phyloP scores from a whole-genome alignment of 192 early-diverging fungal species.

The Coemansia brasiliensis region DNA sequence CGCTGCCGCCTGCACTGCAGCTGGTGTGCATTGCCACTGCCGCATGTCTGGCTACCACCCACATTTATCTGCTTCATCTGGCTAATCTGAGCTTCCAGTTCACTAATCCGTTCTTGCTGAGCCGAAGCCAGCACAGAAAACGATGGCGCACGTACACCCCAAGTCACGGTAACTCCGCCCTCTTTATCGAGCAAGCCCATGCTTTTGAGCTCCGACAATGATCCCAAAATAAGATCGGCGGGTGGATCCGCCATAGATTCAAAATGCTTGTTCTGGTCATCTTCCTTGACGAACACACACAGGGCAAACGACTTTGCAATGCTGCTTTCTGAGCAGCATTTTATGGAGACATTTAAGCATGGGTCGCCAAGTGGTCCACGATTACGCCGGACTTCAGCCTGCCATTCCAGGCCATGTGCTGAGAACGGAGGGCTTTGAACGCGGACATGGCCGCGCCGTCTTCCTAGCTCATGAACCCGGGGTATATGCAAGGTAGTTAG shows the following conservation, averaged over 20 bases:
- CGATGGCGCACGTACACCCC: slow-evolving; percentile 28
- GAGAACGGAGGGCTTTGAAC: slow-evolving; percentile 18
- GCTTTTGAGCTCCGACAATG: slow-evolving; percentile 17
- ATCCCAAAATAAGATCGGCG: slow-evolving; percentile 27
- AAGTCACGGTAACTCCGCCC: slow-evolving; percentile 21
- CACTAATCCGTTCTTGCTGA: slow-evolving; percentile 26
- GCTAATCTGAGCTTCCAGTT: slow-evolving; percentile 21
- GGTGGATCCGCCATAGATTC: not conserved
- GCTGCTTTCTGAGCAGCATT: slow-evolving; percentile 24
- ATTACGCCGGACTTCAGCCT: slow-evolving; percentile 23
- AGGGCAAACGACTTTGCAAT: not conserved
- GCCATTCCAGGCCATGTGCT: slow-evolving; percentile 31
- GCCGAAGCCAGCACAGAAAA: slow-evolving; percentile 18
- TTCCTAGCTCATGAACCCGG: slow-evolving; percentile 29
- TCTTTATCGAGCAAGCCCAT: slow-evolving; percentile 4
- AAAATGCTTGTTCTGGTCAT: not conserved
- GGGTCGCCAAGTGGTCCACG: slow-evolving; percentile 33
- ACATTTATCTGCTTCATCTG: not conserved
- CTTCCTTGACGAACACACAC: slow-evolving; percentile 9
- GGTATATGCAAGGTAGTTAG: slow-evolving; percentile 17
- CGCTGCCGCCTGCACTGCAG: slow-evolving; percentile 6
- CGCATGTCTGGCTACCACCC: not conserved
- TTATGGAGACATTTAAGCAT: slow-evolving; percentile 11
- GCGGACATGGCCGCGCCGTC: slow-evolving; percentile 45
- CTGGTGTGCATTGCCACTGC: not conserved